A percentile compares a stretch with the other conserved stretches of the same genome.
phyloP scores from a whole-genome alignment of 2,329 filamentous ascomycete species.

The Lasiodiplodia sp. region DNA sequence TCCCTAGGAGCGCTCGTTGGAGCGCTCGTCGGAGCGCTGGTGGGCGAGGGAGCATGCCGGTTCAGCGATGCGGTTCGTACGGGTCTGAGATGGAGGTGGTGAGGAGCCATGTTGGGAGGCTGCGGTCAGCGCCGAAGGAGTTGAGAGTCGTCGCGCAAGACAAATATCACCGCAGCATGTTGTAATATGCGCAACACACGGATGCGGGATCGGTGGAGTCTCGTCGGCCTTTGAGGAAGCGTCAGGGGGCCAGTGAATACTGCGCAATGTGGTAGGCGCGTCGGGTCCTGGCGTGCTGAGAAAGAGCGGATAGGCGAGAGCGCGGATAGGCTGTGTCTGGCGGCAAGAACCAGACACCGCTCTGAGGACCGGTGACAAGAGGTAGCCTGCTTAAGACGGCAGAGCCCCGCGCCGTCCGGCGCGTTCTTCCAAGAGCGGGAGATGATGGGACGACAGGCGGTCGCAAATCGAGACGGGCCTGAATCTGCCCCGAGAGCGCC shows the following conservation, averaged over 20 bases:
- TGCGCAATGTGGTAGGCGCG: slow-evolving; percentile 12
- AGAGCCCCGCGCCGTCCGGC: slow-evolving; percentile 21
- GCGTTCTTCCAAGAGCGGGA: slow-evolving; percentile 3
- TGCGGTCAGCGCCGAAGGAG: slow-evolving; percentile 8
- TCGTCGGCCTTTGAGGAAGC: not conserved
- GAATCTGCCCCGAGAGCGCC: slow-evolving; percentile 17
- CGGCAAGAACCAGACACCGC: slow-evolving; percentile 1
- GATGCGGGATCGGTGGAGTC: slow-evolving; percentile 10
- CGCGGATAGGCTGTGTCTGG: slow-evolving; percentile 3
- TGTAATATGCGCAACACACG: slow-evolving; percentile 21
- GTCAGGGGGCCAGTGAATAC: slow-evolving; percentile 20
- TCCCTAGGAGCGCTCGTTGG: slow-evolving; percentile 17
- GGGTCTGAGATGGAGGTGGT: slow-evolving; percentile 14
- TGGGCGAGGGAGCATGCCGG: slow-evolving; percentile 21
- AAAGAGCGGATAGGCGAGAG: slow-evolving; percentile 11
- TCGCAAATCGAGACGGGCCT: not conserved
- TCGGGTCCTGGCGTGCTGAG: slow-evolving; percentile 9
- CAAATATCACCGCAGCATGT: slow-evolving; percentile 28
- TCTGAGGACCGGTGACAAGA: not conserved
- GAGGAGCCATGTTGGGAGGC: not conserved
- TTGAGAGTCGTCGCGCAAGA: slow-evolving; percentile 21
- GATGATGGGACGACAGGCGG: slow-evolving; percentile 11
- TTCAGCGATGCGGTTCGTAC: slow-evolving; percentile 23
- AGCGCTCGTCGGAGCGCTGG: slow-evolving; percentile 3
- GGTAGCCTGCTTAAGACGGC: slow-evolving; percentile 17